A percentile compares a stretch with the other conserved stretches of the same genome.
Conservation (phyloP, 208 protist genomes). For the Leishmania martiniquensis region DNA sequence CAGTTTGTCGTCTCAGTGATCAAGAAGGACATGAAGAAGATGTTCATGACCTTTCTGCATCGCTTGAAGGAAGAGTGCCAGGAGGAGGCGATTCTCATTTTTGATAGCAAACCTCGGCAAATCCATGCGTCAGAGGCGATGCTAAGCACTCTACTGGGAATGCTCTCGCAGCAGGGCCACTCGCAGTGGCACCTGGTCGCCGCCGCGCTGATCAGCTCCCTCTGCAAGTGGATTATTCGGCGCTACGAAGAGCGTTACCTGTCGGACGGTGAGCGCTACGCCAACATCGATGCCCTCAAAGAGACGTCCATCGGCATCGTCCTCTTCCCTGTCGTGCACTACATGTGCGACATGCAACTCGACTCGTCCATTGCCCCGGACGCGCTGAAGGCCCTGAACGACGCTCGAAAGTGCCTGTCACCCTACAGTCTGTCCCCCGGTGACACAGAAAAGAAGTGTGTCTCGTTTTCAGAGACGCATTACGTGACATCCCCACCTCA, state of each 20-base stretch:
- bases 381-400: conserved; percentile 66
- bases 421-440: conserved; percentile 30
- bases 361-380: conserved; percentile 55
- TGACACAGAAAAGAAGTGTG: conserved; percentile 17
- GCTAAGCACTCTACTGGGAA: conserved; percentile 59
- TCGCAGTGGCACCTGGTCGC: conserved; percentile 82
- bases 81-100: conserved; percentile 54
- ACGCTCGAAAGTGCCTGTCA: conserved; percentile 53
- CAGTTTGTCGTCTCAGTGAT: conserved; percentile 69
- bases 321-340: conserved; percentile 80
- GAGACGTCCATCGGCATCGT: conserved; percentile 80
- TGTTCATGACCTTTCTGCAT: conserved; percentile 83
- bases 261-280: conserved; percentile 26
- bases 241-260: conserved; percentile 57
- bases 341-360: conserved; percentile 68
- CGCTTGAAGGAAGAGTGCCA: conserved; percentile 76
- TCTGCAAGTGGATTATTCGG: conserved; percentile 63
- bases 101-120: conserved; percentile 29
- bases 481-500: conserved; percentile 50
- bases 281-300: conserved; percentile 46
- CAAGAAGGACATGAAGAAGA: conserved; percentile 77
- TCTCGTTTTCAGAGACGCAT: conserved; percentile 65
- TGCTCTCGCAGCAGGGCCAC: conserved; percentile 67
- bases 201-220: conserved; percentile 67
- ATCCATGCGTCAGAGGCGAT: conserved; percentile 54